Evolutionary conservation across 2,329 filamentous ascomycete genomes (phyloP), one percentile per base, ranked within the genome.

Genomic region (Xylaria sp.): DNA sequence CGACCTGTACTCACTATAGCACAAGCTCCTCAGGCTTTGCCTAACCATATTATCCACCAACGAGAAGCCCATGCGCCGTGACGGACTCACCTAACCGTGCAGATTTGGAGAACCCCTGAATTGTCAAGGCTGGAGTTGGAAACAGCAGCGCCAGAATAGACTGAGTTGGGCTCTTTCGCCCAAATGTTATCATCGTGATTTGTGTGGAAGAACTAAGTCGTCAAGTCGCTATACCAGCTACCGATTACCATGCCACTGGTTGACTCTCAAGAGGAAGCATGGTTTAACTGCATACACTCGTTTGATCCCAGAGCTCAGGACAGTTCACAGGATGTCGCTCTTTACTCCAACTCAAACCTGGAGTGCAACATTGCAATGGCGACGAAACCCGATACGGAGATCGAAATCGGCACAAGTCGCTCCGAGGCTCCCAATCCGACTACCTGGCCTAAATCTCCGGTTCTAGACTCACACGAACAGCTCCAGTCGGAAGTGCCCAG

Each of bases 371-470:
- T 49, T 39, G 55, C 59, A 37, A 44, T 50, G 18, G 55, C 53
- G 11, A 55, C 46, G 55, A 62, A 34, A 61, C 59, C 53, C 39
- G 65, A 64, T 5, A n/a, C 59, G 62, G 46, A 52, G 57, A 18
- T n/a, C 4, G 65, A 66, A 55, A 63, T 57, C 67, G 68, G 67
- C 60, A 59, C 46, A 18, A 67, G 46, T 57, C 42, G 59, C 62
- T 66, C 68, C 67, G 68, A 61, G 30, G 51, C 51, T 57, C 52
- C 59, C 44, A 19, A 61, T 63, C 62, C n/a, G 46, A 50, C 30
- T n/a, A 35, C 23, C 23, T 30, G 23, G 13, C 18, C 13, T 50
- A 30, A 30, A 55, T 9, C 47, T 56, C 57, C 50, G 59, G 10
- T n/a, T 30, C 19, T 37, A 48, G 44, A 54, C 23, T 30, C 23